Conservation (phyloP, 768 basidiomycete genomes). For the Suillus subluteus region DNA sequence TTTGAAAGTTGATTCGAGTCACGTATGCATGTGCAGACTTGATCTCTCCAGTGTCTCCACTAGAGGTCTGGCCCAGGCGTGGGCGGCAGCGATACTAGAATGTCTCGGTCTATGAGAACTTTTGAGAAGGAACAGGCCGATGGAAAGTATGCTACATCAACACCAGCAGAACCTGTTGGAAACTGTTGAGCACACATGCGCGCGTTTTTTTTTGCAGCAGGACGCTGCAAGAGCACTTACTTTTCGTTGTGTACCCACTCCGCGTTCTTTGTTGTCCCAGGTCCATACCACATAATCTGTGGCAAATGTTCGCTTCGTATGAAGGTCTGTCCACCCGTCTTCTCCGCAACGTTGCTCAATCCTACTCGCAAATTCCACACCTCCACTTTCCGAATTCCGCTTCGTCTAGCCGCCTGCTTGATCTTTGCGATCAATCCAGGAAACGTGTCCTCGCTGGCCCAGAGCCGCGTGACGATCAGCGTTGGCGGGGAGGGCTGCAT, state of each 20-base stretch:
- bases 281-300: constrained; percentile 55
- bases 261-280: constrained; percentile 35
- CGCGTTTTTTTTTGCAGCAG: neutral
- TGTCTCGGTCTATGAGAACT: neutral
- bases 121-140: neutral
- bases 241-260: constrained; percentile 55
- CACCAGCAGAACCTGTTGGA: constrained; percentile 2
- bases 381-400: constrained; percentile 44
- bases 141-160: neutral
- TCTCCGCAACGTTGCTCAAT: constrained; percentile 30
- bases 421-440: constrained; percentile 38
- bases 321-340: constrained; percentile 35
- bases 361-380: constrained; percentile 48
- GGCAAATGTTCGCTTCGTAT: constrained; percentile 45
- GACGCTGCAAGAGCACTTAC: constrained; percentile 30
- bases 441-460: constrained; percentile 35
- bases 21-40: too few relatives aligned
- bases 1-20: too few relatives aligned
- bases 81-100: neutral
- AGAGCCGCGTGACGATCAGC: constrained; percentile 49
- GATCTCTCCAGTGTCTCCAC: too few relatives aligned
- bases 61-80: too few relatives aligned
- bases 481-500: constrained; percentile 32
- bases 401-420: constrained; percentile 37
- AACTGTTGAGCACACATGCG: neutral